phyloP scores from a whole-genome alignment of 768 basidiomycete genomes.

The Paxillus involutus region DNA sequence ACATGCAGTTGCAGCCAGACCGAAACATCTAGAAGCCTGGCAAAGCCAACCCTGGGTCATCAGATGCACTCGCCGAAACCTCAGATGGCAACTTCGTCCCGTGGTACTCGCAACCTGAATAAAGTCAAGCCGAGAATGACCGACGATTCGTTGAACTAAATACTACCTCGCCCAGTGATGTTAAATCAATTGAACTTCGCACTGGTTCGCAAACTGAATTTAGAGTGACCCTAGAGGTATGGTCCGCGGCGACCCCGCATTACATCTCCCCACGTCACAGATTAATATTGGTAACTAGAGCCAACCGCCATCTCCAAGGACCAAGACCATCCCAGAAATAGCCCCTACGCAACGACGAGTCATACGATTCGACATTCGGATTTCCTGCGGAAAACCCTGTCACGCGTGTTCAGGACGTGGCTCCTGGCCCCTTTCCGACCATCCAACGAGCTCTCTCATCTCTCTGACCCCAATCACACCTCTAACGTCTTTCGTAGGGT shows the following conservation, averaged over 20 bases:
- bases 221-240: slow-evolving; percentile 3
- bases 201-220: slow-evolving; percentile 10
- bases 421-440: slow-evolving; percentile 41
- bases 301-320: slow-evolving; percentile 11
- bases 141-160: not conserved
- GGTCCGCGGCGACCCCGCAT: slow-evolving; percentile 1
- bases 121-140: slow-evolving; percentile 5
- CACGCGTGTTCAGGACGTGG: slow-evolving; percentile 14
- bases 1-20: not conserved
- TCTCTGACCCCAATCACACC: slow-evolving; percentile 68
- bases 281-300: slow-evolving; percentile 12
- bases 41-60: not conserved
- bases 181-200: not conserved
- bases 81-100: slow-evolving; percentile 13
- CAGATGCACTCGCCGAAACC: slow-evolving; percentile 1
- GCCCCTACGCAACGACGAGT: slow-evolving; percentile 4
- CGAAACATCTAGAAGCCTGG: not conserved
- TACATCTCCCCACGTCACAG: slow-evolving; percentile 19
- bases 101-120: not conserved
- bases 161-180: not conserved
- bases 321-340: slow-evolving; percentile 22
- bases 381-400: slow-evolving; percentile 9
- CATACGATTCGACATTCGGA: slow-evolving; percentile 1
- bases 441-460: slow-evolving; percentile 79
- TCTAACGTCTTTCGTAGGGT: slow-evolving; percentile 46